Evolutionary conservation across 495 filamentous ascomycete species (phyloP).

Genomic region (Hyaloscypha finlandica): DNA sequence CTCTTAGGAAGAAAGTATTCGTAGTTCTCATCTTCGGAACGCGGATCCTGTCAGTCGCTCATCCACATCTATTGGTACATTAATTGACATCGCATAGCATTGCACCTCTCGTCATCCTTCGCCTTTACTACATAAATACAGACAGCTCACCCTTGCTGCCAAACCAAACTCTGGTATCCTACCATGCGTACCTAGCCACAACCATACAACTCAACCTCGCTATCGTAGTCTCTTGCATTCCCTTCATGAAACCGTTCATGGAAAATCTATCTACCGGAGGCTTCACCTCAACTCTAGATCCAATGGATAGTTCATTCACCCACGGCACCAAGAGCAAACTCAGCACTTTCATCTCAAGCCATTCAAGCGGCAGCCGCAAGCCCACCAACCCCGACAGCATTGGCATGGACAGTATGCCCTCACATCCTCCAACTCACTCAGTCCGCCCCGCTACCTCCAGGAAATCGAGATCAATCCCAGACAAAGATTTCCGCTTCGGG

Average conservation of each 20-base stretch:
- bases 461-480: neutral
- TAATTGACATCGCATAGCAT: conserved; percentile 3
- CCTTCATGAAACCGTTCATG: conserved; percentile 25
- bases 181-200: conserved; percentile 8
- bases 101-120: conserved; percentile 1
- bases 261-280: conserved; percentile 12
- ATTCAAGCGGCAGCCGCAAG: neutral
- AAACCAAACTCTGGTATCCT: conserved; percentile 17
- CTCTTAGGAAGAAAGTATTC: conserved; percentile 13
- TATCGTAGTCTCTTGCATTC: conserved; percentile 22
- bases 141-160: neutral
- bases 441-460: neutral
- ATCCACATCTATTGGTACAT: neutral
- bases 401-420: neutral
- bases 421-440: too few relatives aligned
- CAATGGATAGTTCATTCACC: conserved; percentile 8
- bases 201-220: conserved; percentile 15
- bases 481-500: neutral
- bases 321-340: neutral
- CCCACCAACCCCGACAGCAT: neutral
- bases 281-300: conserved; percentile 1
- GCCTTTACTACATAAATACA: conserved; percentile 13
- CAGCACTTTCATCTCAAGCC: conserved; percentile 4
- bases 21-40: conserved; percentile 15
- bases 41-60: conserved; percentile 21